Evolutionary conservation across 2,329 filamentous ascomycete genomes (phyloP), one percentile per base, ranked within the genome.

Genomic region (Colletotrichum sp.): DNA sequence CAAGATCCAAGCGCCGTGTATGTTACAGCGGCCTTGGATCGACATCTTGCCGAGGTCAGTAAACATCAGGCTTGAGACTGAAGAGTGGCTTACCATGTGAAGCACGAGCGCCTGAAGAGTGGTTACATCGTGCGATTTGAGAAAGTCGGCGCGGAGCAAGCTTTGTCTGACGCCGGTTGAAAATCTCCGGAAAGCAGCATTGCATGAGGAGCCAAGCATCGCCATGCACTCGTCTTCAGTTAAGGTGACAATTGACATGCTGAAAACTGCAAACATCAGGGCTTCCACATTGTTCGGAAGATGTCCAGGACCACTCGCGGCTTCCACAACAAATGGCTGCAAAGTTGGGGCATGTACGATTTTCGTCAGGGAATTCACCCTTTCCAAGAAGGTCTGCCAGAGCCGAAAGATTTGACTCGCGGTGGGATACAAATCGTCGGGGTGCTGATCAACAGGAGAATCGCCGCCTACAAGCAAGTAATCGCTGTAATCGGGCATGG

Each of bases 351-450:
- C 89, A 80, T 96, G 94, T 49, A 95, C 91, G 63, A 91, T 85
- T 81, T 95, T 96, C 78, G 92, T 91, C 55, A 95, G 82, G 1
- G 94, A 94, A 79, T 96, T 94, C 69, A 96, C 92, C 77, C 94
- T 92, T 63, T 95, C 92, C 6, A 95, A 85, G 78, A 93, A 96
- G 9, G 91, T 87, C 81, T 95, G 93, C 94, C 94, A 96, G 6
- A 96, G 87, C 65, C 89, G 89, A 79, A 95, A 74, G 4, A 65
- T 65, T 36, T 74, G 71, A 34, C 66, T 36, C 2, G 71, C 57
- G 44, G 28, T 64, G 12, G 71, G 71, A 28, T 74, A 74, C 16
- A 74, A 28, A 15, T 70, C 39, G 9, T 65, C 66, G n/a, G 71
- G 36, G 16, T 69, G 36, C 18, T 64, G 55, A 7, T 57, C 39